These are phyloP conservation scores for Sporothrix mexicana DNA, from an alignment of 2,329 filamentous ascomycete species.

Conservation along the genomic window DNA sequence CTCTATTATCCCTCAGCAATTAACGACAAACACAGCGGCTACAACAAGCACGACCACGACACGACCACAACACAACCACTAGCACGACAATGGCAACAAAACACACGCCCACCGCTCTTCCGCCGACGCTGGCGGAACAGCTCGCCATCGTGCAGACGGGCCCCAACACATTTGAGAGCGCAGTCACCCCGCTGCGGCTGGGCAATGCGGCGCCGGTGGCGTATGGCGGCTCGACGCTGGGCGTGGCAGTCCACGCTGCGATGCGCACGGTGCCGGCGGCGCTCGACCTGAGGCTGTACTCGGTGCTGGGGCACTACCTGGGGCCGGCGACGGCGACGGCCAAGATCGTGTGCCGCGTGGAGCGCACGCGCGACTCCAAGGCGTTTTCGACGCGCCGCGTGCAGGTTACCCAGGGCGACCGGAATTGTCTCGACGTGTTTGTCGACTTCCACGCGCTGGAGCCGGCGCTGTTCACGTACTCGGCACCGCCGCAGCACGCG, in stretches of 20 bases:
- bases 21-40: too few species aligned
- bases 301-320: background rate
- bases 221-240: background rate
- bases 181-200: background rate
- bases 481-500: background rate
- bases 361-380: constrained; percentile 13
- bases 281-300: background rate
- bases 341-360: background rate
- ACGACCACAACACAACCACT: too few species aligned
- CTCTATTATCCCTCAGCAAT: too few species aligned
- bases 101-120: background rate
- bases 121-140: background rate
- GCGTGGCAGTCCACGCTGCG: background rate
- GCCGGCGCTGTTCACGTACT: background rate
- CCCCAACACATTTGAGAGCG: background rate
- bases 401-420: background rate
- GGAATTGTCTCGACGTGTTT: background rate
- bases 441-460: constrained; percentile 2
- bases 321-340: background rate
- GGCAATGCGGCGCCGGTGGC: constrained; percentile 3
- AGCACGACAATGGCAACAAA: background rate
- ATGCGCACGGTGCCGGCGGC: background rate
- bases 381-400: constrained; percentile 11
- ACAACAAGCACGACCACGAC: too few species aligned
- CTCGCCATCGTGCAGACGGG: constrained; percentile 3